phyloP scores from a whole-genome alignment of 441 rosid genomes.

The Aleurites moluccanus region DNA sequence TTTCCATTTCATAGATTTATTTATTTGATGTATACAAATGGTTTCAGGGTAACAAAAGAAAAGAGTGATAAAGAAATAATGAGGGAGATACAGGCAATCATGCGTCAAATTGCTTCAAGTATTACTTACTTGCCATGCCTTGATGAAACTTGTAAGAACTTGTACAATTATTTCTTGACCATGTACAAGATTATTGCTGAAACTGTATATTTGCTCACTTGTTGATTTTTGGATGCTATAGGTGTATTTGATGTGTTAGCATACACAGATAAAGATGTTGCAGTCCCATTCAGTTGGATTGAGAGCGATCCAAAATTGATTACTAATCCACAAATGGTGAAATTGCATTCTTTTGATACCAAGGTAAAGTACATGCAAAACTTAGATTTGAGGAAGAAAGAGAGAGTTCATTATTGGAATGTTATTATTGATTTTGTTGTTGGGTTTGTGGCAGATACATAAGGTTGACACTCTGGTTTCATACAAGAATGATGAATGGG shows the following conservation, averaged over 20 bases:
- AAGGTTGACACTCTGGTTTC: slow-evolving; percentile 97
- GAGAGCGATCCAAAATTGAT: slow-evolving; percentile 93
- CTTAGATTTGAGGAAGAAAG: neutral
- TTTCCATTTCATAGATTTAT: slow-evolving; percentile 3
- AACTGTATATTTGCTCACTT: neutral
- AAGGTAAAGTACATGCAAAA: slow-evolving; percentile 45
- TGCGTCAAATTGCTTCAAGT: slow-evolving; percentile 89
- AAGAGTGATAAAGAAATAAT: slow-evolving; percentile 92
- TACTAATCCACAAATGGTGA: slow-evolving; percentile 97
- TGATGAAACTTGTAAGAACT: slow-evolving; percentile 70
- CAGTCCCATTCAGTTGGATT: slow-evolving; percentile 90
- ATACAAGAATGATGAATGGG: slow-evolving; percentile 96
- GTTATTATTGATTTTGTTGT: neutral
- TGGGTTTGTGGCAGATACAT: slow-evolving; percentile 67
- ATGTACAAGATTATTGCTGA: neutral
- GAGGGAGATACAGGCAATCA: slow-evolving; percentile 96
- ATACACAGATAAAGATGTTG: slow-evolving; percentile 79
- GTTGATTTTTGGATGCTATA: slow-evolving; percentile 14
- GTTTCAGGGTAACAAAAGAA: slow-evolving; percentile 72
- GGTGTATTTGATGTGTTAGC: slow-evolving; percentile 97
- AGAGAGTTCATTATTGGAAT: too few species aligned
- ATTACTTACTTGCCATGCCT: slow-evolving; percentile 90
- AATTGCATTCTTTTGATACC: slow-evolving; percentile 91
- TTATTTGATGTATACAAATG: neutral
- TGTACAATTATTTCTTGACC: neutral